phyloP scores from a whole-genome alignment of 2,329 filamentous ascomycete genomes.

The Colletotrichum agaves region DNA sequence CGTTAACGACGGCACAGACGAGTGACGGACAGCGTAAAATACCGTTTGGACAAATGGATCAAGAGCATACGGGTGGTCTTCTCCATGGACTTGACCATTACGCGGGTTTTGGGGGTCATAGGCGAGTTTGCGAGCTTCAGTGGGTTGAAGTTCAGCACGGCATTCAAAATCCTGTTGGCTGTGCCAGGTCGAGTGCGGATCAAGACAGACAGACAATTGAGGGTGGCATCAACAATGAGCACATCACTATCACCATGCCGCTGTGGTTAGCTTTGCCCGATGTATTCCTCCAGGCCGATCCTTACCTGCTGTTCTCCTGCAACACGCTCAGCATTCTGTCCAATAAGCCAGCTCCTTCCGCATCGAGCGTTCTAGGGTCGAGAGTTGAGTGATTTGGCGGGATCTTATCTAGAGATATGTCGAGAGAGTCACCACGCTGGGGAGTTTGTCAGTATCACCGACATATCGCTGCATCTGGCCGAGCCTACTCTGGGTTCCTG shows the following conservation, averaged over 20 bases:
- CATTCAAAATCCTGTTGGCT: slow-evolving; percentile 85
- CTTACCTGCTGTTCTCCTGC: slow-evolving; percentile 87
- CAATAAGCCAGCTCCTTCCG: slow-evolving; percentile 89
- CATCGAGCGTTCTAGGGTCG: slow-evolving; percentile 83
- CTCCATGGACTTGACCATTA: slow-evolving; percentile 93
- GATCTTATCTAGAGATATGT: slow-evolving; percentile 88
- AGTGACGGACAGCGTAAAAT: slow-evolving; percentile 42
- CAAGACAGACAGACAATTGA: slow-evolving; percentile 87
- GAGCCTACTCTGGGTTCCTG: slow-evolving; percentile 81
- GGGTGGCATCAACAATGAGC: slow-evolving; percentile 86
- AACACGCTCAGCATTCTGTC: slow-evolving; percentile 88
- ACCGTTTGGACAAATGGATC: slow-evolving; percentile 84
- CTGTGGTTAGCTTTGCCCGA: slow-evolving; percentile 31
- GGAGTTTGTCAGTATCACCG: slow-evolving; percentile 40
- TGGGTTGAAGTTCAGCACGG: slow-evolving; percentile 91
- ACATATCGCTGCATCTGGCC: slow-evolving; percentile 27
- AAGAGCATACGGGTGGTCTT: slow-evolving; percentile 88
- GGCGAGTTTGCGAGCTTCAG: slow-evolving; percentile 81
- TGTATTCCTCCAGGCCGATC: neutral
- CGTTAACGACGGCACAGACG: slow-evolving; percentile 39
- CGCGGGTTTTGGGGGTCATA: slow-evolving; percentile 80
- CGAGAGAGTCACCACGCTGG: slow-evolving; percentile 63
- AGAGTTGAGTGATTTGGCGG: slow-evolving; percentile 85
- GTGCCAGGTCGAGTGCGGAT: slow-evolving; percentile 84
- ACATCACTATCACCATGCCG: slow-evolving; percentile 72